A percentile compares a stretch with the other conserved stretches of the same genome.
These are phyloP conservation scores for Dioscorea cayenensis DNA, from an alignment of 116 monocot species.

Conservation along the genomic window DNA sequence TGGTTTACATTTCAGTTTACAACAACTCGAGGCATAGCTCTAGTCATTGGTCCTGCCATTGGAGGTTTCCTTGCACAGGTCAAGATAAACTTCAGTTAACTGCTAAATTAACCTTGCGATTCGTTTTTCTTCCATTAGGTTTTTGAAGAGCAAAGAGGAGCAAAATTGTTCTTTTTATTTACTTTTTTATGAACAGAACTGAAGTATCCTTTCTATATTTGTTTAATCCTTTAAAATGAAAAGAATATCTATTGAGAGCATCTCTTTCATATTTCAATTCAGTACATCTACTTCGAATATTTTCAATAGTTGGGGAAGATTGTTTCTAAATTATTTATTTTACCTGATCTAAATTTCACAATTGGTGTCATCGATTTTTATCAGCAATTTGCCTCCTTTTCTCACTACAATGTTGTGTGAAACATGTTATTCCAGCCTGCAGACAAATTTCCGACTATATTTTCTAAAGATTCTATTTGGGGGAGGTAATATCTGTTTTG, in stretches of 20 bases:
- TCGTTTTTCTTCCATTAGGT: no score
- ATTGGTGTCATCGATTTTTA: background rate
- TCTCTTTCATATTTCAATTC: no score
- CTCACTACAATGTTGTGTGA: background rate
- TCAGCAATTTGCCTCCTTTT: background rate
- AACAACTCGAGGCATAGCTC: conserved; percentile 48
- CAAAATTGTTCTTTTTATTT: background rate
- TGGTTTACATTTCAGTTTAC: conserved; percentile 32
- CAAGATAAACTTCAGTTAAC: background rate
- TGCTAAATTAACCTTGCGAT: no score
- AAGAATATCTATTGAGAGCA: no score
- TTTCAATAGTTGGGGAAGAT: no score
- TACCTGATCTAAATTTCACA: no score
- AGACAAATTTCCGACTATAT: conserved; percentile 56
- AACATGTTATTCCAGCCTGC: conserved; percentile 50
- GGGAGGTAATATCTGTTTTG: conserved; percentile 35
- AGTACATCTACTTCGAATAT: no score
- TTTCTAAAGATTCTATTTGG: conserved; percentile 56
- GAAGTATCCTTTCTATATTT: no score
- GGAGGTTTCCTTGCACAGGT: conserved; percentile 80
- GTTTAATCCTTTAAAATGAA: no score
- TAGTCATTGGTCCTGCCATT: conserved; percentile 72
- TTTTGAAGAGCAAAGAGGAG: no score
- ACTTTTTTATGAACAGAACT: no score
- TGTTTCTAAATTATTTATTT: no score